These are phyloP conservation scores for Backusella tuberculispora DNA, from an alignment of 192 early-diverging fungal genomes.

Conservation along the genomic window DNA sequence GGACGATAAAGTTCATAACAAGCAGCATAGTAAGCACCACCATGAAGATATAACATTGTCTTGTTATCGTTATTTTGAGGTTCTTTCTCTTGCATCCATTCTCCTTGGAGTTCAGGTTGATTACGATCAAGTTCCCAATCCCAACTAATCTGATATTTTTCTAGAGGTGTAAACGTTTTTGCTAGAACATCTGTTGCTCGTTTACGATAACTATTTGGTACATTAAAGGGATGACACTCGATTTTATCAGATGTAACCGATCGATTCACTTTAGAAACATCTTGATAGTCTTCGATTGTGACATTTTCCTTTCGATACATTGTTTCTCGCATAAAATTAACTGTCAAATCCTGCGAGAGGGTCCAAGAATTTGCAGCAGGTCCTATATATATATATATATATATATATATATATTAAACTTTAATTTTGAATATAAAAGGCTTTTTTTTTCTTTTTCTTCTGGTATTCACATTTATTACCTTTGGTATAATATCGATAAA, in stretches of 20 bases:
- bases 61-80: constrained; percentile 36
- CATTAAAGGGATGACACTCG: background rate
- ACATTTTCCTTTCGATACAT: constrained; percentile 18
- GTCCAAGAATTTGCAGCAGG: constrained; percentile 52
- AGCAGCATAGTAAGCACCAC: constrained; percentile 67
- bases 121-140: constrained; percentile 47
- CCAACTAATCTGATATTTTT: constrained; percentile 43
- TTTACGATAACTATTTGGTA: constrained; percentile 39
- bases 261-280: constrained; percentile 17
- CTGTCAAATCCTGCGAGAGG: constrained; percentile 35
- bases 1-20: constrained; percentile 43
- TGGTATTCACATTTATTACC: background rate
- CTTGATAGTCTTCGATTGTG: constrained; percentile 45
- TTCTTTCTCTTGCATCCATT: constrained; percentile 46
- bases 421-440: no score
- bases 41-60: constrained; percentile 76
- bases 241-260: constrained; percentile 22
- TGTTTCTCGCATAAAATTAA: constrained; percentile 40
- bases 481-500: constrained; percentile 26
- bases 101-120: constrained; percentile 35
- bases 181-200: constrained; percentile 38
- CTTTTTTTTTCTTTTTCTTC: no score
- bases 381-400: constrained; percentile 27
- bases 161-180: constrained; percentile 31
- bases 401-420: background rate